These are phyloP conservation scores for Dunaliella sp. DNA, from an alignment of 139 green algal genomes.

Conservation along the genomic window DNA sequence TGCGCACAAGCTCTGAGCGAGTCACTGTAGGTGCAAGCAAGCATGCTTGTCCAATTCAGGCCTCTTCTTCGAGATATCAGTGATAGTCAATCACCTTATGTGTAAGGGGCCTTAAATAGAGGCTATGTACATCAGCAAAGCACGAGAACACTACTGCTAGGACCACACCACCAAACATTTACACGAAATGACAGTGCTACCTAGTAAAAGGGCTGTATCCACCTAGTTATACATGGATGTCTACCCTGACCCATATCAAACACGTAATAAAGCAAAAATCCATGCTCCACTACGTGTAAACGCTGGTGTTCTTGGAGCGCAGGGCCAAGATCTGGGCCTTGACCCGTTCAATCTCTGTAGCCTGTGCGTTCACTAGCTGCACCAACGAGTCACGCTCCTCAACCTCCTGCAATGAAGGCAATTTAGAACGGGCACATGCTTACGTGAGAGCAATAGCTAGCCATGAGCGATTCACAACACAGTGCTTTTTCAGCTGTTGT, in stretches of 20 bases:
- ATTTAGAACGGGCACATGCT: no score
- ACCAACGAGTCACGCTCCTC: conserved; percentile 66
- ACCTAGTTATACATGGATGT: background rate
- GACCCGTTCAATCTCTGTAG: conserved; percentile 64
- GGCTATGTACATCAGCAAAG: no score
- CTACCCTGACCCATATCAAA: background rate
- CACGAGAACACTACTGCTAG: background rate
- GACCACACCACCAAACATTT: background rate
- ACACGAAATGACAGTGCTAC: background rate
- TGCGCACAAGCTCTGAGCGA: no score
- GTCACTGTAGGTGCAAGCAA: no score
- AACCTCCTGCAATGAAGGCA: conserved; percentile 39
- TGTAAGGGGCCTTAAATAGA: no score
- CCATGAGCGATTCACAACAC: no score
- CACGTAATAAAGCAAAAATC: background rate
- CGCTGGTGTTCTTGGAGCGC: conserved; percentile 50
- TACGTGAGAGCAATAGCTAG: no score
- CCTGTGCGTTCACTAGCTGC: conserved; percentile 69
- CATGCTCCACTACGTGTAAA: conserved; percentile 25
- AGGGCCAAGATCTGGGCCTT: conserved; percentile 60
- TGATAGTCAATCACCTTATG: no score
- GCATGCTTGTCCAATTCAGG: no score
- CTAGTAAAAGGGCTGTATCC: background rate
- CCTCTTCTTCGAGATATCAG: no score
- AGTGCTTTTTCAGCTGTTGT: no score